These are phyloP conservation scores for Solanum arcanum DNA, from an alignment of 257 asterid species.

Conservation along the genomic window DNA sequence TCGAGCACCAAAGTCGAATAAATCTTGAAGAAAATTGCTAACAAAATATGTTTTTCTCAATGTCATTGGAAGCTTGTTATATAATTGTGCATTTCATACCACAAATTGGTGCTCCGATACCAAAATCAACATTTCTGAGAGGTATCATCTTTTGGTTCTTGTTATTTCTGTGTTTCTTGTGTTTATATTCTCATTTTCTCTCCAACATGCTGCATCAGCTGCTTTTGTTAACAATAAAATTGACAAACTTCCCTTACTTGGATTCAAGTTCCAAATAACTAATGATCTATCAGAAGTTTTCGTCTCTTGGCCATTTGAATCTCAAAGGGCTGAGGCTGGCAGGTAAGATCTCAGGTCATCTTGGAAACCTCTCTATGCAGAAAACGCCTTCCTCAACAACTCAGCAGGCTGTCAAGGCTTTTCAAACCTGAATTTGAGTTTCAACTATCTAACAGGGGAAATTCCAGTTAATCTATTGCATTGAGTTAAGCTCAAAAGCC, in stretches of 20 bases:
- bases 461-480: too few species aligned
- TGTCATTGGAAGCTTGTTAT: neutral
- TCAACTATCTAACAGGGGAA: constrained; percentile 7
- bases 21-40: too few species aligned
- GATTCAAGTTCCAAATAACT: constrained; percentile 29
- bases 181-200: constrained; percentile 3
- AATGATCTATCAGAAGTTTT: constrained; percentile 23
- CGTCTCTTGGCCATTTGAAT: constrained; percentile 9
- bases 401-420: constrained; percentile 28
- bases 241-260: constrained; percentile 25
- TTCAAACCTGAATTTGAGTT: constrained; percentile 23
- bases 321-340: too few species aligned
- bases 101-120: neutral
- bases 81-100: neutral
- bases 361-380: constrained; percentile 34
- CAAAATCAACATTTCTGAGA: neutral
- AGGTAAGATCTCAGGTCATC: constrained; percentile 7
- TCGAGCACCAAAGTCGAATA: too few species aligned
- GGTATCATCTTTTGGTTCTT: neutral
- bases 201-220: constrained; percentile 4
- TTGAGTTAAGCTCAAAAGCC: too few species aligned
- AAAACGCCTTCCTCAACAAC: constrained; percentile 15
- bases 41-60: neutral
- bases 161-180: neutral
- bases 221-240: constrained; percentile 1